Base-by-base conservation (phyloP, 2,329 filamentous ascomycete species). In the Exophiala phaeomuriformis region DNA sequence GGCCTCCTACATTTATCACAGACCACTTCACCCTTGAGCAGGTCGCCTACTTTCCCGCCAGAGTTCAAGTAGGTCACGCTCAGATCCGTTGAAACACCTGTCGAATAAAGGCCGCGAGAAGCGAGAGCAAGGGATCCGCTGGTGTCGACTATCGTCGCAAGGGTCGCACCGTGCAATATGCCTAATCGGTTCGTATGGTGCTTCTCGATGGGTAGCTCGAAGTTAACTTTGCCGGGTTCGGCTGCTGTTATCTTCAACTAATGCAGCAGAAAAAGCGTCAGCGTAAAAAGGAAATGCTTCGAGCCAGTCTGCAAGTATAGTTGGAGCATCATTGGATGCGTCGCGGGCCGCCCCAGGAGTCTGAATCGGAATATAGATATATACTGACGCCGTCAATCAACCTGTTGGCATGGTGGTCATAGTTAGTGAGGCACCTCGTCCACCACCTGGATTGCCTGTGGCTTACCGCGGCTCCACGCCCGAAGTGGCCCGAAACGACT, bases 401-500 rank as follows among this genome's bases (percentile, higher is more conserved):
- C 52, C 66, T 67, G 19, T 19, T 19, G 19, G 19, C n/a, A 19
- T 19, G 19, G 2, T 19, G 44, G 29, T 32, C 29, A 28, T 40
- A 31, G 10, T 31, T 47, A 42, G 44, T 31, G 33, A 53, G 33
- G 12, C 42, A 28, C 47, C 28, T 3, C 36, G 48, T 28, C 8
- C 27, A 4, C 42, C 7, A 10, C 39, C 28, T 29, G 35, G 28
- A 2, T 27, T 5, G 30, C 36, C 19, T 4, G 10, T 5, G 30
- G 30, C 70, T 63, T 75, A 95, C 90, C 87, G 86, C 68, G 89
- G 89, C 69, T 96, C 91, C 19, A 97, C 73, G 4, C 90, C 90
- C 3, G 90, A 95, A 60, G 88, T 86, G 61, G 81, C 80, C 73
- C 87, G 82, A 70, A 96, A 96, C 1, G 88, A 90, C 68, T 86